Evolutionary conservation across 768 basidiomycete species (phyloP).

Genomic region (Imleria badia): DNA sequence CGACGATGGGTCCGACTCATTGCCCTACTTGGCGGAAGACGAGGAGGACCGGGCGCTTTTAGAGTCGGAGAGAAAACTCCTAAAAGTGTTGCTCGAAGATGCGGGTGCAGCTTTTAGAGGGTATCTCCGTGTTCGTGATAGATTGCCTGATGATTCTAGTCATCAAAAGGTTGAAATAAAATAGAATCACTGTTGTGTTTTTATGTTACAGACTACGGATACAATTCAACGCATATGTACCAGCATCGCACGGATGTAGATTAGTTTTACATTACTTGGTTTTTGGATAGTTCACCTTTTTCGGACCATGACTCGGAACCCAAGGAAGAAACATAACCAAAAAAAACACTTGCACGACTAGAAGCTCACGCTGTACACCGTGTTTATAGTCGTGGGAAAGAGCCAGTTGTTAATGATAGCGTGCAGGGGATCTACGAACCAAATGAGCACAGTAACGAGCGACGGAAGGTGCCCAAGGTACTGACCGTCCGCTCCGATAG

Average conservation of each 20-base stretch:
- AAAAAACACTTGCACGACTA: neutral
- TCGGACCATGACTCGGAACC: neutral
- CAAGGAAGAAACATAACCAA: neutral
- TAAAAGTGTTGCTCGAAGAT: constrained; percentile 14
- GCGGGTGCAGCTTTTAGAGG: constrained; percentile 14
- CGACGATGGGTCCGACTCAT: neutral
- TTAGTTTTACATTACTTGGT: no score
- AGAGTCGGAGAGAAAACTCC: neutral
- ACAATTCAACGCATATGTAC: neutral
- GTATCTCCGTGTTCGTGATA: neutral
- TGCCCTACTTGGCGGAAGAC: neutral
- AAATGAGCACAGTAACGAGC: neutral
- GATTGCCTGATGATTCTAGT: neutral
- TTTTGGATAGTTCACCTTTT: no score
- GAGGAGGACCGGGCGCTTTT: neutral
- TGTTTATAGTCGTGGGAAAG: constrained; percentile 17
- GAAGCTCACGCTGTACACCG: constrained; percentile 9
- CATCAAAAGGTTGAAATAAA: neutral
- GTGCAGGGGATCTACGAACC: neutral
- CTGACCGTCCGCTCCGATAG: constrained; percentile 10
- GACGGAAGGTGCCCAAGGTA: neutral
- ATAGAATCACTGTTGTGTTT: no score
- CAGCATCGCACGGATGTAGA: neutral
- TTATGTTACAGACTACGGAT: neutral
- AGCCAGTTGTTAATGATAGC: constrained; percentile 1